phyloP scores from a whole-genome alignment of 164 flowering plant species.

The Dillenia turbinata region DNA sequence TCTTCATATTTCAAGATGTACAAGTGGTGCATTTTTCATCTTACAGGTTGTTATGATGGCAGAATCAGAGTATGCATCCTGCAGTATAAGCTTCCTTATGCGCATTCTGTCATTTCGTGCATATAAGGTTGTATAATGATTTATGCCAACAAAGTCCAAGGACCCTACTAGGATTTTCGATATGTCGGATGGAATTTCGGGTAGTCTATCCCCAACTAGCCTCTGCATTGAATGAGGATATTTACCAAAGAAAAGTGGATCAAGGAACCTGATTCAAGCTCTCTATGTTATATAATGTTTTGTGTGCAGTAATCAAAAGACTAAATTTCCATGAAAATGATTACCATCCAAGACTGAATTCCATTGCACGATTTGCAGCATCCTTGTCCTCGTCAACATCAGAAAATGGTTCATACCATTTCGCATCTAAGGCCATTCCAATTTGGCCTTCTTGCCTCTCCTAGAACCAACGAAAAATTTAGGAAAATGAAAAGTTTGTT shows the following conservation, averaged over 20 bases:
- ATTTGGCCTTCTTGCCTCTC: slow-evolving; percentile 60
- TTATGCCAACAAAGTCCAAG: slow-evolving; percentile 76
- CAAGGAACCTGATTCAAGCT: slow-evolving; percentile 72
- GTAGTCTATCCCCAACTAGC: slow-evolving; percentile 61
- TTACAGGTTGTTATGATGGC: slow-evolving; percentile 71
- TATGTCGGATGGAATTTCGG: slow-evolving; percentile 38
- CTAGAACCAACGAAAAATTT: slow-evolving; percentile 20
- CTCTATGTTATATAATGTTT: slow-evolving; percentile 2
- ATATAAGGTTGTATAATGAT: slow-evolving; percentile 81
- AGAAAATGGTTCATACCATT: slow-evolving; percentile 83
- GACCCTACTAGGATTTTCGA: slow-evolving; percentile 42
- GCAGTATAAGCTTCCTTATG: slow-evolving; percentile 50
- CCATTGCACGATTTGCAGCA: slow-evolving; percentile 82
- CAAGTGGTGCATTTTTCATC: slow-evolving; percentile 13
- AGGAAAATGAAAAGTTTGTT: no score
- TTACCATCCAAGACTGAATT: slow-evolving; percentile 84
- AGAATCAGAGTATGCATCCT: slow-evolving; percentile 69
- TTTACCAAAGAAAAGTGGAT: slow-evolving; percentile 74
- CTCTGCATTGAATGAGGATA: slow-evolving; percentile 76
- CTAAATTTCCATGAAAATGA: background rate
- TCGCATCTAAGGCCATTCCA: slow-evolving; percentile 79
- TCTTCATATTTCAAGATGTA: background rate
- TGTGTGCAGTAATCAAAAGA: background rate
- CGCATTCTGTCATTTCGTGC: slow-evolving; percentile 55
- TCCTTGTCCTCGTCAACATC: slow-evolving; percentile 59